Conservation (phyloP, 2,329 filamentous ascomycete species). For the Chrysoporthe puriensis region DNA sequence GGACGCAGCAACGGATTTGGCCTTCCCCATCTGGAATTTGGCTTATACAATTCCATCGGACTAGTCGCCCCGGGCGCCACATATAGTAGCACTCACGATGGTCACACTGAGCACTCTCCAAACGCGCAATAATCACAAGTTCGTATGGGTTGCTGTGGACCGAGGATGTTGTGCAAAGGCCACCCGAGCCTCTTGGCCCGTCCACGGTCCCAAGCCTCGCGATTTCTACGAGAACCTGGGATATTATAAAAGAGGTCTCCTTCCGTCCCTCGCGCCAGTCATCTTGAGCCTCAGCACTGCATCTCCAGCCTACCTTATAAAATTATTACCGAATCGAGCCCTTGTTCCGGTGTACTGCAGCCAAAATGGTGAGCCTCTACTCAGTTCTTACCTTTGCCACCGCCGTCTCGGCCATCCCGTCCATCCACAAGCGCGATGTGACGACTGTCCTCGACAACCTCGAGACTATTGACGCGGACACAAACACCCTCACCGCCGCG, state of each 20-base stretch:
- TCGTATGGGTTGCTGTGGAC: background rate
- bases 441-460: conserved; percentile 22
- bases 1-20: background rate
- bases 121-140: conserved; percentile 2
- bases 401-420: conserved; percentile 22
- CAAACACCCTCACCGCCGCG: conserved; percentile 17
- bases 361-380: conserved; percentile 26
- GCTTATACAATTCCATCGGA: background rate
- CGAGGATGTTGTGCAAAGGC: background rate
- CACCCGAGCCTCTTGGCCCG: background rate
- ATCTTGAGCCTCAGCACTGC: background rate
- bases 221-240: background rate
- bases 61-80: background rate
- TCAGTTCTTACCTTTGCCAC: conserved; percentile 18
- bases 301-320: background rate
- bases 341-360: background rate
- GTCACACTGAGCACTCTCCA: background rate
- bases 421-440: conserved; percentile 16
- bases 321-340: no score
- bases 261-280: background rate
- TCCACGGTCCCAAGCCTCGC: background rate
- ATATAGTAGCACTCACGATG: conserved; percentile 1
- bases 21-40: background rate
- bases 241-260: background rate
- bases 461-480: conserved; percentile 21